Evolutionary conservation across 164 flowering plant species (phyloP), one percentile per base, ranked within the genome.

Genomic region (Akebia trifoliata): DNA sequence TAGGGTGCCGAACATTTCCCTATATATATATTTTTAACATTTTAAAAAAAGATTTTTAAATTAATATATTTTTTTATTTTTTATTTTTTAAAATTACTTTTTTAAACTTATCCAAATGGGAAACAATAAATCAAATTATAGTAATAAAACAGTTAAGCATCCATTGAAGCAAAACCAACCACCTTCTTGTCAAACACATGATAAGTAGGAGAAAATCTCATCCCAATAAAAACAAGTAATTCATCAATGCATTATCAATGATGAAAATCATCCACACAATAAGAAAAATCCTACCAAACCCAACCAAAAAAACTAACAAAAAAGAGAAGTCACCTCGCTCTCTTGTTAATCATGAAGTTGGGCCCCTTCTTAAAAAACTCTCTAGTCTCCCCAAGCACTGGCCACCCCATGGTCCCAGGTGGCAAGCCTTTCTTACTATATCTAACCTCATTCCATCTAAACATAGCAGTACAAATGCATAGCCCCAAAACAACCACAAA

Each of bases 381-480:
- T 38, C 90, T 80, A 17, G 98, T 92, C 59, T 89, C 98, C 0
- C 98, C 98, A 72, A 89, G 77, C 30, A 92, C 60, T 0, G 98
- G 98, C 98, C 97, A 92, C 6, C 97, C 97, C 98, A 89, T 92
- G 17, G 97, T 89, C 4, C 98, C 98, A 1, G 93, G 97, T 35
- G 98, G 98, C 60, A 92, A 65, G 0, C 87, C 86, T 66, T 83
- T 87, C 77, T 75, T 86, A 68, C 77, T 79, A 74, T 80, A 89
- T 59, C 73, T 83, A 61, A 92, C 59, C 55, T 82, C 89, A 74
- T 87, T 89, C 95, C 93, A 87, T 72, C 73, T 82, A 59, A 92
- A 59, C 48, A 88, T 54, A 48, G 78, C 81, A 65, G 76, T 63
- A 64, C 72, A 77, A 36, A 78, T 10, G 53, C 77, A 81, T 59